These are phyloP conservation scores for Sparassis latifolia DNA, from an alignment of 1,284 basidiomycete genomes.

Conservation along the genomic window DNA sequence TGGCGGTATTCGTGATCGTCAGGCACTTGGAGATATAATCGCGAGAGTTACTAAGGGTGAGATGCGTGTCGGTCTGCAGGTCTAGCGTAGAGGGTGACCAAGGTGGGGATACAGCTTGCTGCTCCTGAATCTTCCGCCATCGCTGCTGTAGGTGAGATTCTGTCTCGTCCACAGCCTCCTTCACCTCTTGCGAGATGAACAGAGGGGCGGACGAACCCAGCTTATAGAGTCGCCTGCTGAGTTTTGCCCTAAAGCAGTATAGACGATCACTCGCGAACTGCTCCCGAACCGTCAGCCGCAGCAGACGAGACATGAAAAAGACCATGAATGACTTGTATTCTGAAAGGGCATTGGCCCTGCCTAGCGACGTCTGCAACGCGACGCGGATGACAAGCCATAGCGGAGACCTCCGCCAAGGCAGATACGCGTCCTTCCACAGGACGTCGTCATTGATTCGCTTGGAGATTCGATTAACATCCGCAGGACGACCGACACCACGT, in stretches of 20 bases:
- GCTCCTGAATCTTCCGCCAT: constrained; percentile 25
- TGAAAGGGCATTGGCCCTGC: background rate
- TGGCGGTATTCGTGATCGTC: too few species aligned
- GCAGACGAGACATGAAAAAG: constrained; percentile 28
- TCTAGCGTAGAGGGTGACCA: background rate
- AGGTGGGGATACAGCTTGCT: constrained; percentile 7
- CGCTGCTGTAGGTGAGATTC: constrained; percentile 19
- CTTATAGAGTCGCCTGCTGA: constrained; percentile 32
- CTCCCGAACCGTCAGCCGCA: background rate
- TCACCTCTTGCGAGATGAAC: constrained; percentile 14
- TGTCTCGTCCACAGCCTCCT: constrained; percentile 7
- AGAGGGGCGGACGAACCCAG: constrained; percentile 19
- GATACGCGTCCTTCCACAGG: background rate
- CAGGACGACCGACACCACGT: constrained; percentile 22
- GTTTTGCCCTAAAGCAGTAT: constrained; percentile 27
- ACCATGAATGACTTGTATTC: constrained; percentile 43
- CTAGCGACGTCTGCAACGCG: constrained; percentile 35
- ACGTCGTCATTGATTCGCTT: constrained; percentile 42
- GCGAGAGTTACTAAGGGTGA: background rate
- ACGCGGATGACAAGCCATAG: constrained; percentile 36
- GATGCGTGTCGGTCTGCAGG: background rate
- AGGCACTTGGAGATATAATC: background rate
- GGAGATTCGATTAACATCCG: constrained; percentile 24
- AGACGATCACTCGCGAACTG: constrained; percentile 12
- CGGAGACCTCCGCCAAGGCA: constrained; percentile 42